Evolutionary conservation across 106 monocot genomes (phyloP).

Genomic region (Allium fistulosum): DNA sequence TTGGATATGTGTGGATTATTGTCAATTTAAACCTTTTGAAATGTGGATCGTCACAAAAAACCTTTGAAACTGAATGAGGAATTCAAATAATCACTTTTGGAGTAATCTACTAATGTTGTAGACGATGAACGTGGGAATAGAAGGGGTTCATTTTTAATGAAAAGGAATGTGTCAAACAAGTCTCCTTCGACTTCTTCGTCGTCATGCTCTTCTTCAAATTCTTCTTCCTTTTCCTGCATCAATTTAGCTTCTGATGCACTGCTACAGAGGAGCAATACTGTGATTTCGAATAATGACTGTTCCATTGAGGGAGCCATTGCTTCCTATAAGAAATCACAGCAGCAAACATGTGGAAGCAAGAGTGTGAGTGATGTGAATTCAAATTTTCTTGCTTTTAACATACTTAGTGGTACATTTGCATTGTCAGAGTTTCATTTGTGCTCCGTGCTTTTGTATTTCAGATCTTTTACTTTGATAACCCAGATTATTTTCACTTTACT

Average conservation of each 20-base stretch:
- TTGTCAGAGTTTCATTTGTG: no score
- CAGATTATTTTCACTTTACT: no score
- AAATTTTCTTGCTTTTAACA: no score
- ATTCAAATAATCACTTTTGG: no score
- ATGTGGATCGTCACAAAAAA: no score
- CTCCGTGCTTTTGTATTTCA: no score
- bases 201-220: slow-evolving; percentile 21
- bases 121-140: slow-evolving; percentile 11
- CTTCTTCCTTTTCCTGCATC: slow-evolving; percentile 47
- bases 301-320: slow-evolving; percentile 82
- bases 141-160: slow-evolving; percentile 61
- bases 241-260: slow-evolving; percentile 10
- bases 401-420: no score
- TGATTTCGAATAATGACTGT: slow-evolving; percentile 64
- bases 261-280: slow-evolving; percentile 65
- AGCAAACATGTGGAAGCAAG: not conserved
- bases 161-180: slow-evolving; percentile 19
- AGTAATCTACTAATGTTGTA: not conserved
- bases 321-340: slow-evolving; percentile 79
- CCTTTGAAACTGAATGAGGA: no score
- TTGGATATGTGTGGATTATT: no score
- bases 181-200: slow-evolving; percentile 34
- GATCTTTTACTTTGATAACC: no score
- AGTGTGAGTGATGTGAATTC: no score
- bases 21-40: no score